Percentiles rank a stretch among this genome's conserved stretches.
These are phyloP conservation scores for Blastomyces parvus DNA, from an alignment of 2,329 filamentous ascomycete genomes.

Conservation along the genomic window DNA sequence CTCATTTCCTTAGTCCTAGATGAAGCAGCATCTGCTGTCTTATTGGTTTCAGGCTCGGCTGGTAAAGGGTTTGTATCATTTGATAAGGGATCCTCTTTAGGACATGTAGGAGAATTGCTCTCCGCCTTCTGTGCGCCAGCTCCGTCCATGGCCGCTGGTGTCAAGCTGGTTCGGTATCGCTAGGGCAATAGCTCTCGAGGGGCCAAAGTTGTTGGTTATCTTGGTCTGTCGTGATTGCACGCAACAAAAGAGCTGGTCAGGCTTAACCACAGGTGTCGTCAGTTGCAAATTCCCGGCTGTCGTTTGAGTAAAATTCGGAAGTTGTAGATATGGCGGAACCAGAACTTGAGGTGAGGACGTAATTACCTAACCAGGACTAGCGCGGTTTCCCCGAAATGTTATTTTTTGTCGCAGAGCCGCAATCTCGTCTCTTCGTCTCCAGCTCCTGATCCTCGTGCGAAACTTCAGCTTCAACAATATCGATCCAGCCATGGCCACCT, in stretches of 20 bases:
- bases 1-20: constrained; percentile 47
- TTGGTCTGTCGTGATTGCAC: not conserved
- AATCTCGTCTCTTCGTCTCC: not conserved
- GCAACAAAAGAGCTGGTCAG: not conserved
- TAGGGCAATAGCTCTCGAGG: not conserved
- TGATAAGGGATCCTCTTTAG: not conserved
- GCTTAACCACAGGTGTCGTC: too few relatives aligned
- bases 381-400: too few relatives aligned
- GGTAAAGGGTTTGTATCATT: not conserved
- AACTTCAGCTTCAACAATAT: not conserved
- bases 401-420: not conserved
- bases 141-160: not conserved
- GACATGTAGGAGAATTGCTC: not conserved
- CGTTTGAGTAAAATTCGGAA: not conserved
- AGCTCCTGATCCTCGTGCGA: not conserved
- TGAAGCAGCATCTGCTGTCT: constrained; percentile 16
- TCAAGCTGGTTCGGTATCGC: not conserved
- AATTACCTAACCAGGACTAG: not conserved
- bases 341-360: not conserved
- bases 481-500: not conserved
- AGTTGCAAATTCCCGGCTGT: not conserved
- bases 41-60: constrained; percentile 12
- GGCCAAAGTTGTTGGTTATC: not conserved
- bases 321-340: not conserved
- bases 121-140: not conserved